phyloP scores from a whole-genome alignment of 257 asterid genomes.

The Plectranthus barbatus region DNA sequence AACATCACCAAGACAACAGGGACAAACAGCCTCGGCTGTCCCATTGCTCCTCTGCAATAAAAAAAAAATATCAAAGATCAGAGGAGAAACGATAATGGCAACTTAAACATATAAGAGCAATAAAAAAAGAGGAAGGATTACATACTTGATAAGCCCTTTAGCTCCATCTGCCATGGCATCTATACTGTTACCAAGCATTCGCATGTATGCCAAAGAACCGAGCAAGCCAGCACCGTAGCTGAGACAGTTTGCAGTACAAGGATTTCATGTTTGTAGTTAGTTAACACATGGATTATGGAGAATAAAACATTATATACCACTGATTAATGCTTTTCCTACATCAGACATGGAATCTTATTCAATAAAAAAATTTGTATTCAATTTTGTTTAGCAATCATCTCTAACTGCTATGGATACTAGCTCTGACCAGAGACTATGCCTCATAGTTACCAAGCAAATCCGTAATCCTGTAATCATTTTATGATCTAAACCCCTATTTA shows the following conservation, averaged over 20 bases:
- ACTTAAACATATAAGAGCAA: too few species aligned
- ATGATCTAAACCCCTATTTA: too few species aligned
- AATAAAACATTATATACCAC: too few species aligned
- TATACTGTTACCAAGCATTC: slow-evolving; percentile 83
- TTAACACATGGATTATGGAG: too few species aligned
- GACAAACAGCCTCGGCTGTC: slow-evolving; percentile 83
- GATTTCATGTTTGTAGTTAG: too few species aligned
- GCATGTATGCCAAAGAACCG: slow-evolving; percentile 80
- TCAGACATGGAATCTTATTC: not conserved
- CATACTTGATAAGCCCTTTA: slow-evolving; percentile 77
- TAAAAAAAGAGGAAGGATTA: not conserved
- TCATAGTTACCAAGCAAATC: too few species aligned
- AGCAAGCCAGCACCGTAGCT: slow-evolving; percentile 79
- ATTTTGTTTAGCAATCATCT: not conserved
- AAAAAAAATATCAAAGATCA: too few species aligned
- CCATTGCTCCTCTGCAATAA: slow-evolving; percentile 72
- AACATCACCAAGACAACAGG: slow-evolving; percentile 86
- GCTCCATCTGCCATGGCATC: slow-evolving; percentile 90
- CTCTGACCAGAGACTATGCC: too few species aligned
- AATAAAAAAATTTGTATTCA: not conserved
- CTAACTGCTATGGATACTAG: not conserved
- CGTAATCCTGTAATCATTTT: too few species aligned
- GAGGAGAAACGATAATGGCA: too few species aligned
- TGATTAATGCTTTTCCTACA: not conserved
- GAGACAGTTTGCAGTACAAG: slow-evolving; percentile 17